phyloP scores from a whole-genome alignment of 2,329 filamentous ascomycete species.

The Microcyclospora tardicrescens region DNA sequence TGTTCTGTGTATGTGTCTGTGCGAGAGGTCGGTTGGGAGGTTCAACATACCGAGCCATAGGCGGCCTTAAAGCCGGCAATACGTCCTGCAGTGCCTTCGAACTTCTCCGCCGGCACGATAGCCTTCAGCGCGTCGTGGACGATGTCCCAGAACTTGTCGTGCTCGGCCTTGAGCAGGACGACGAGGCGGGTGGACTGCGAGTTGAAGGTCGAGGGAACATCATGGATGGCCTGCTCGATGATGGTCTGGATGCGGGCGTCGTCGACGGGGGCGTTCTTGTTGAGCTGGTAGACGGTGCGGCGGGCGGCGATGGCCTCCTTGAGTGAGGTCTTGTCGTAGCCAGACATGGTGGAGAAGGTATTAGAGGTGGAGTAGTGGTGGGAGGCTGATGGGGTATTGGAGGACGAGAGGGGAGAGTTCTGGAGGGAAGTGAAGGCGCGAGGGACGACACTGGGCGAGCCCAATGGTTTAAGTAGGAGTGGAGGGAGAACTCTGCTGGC shows the following conservation, averaged over 20 bases:
- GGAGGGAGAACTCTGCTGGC: too few relatives aligned
- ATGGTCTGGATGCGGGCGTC: constrained; percentile 59
- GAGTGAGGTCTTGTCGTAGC: constrained; percentile 22
- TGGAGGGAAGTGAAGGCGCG: too few relatives aligned
- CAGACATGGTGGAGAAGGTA: too few relatives aligned
- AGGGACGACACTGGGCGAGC: too few relatives aligned
- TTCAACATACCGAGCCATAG: constrained; percentile 56
- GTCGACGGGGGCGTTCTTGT: constrained; percentile 52
- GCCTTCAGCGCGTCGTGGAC: constrained; percentile 50
- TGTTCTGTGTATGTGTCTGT: not conserved
- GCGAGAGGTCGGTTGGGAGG: not conserved
- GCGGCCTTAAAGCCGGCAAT: constrained; percentile 52
- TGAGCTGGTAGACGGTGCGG: constrained; percentile 40
- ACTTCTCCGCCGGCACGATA: constrained; percentile 54
- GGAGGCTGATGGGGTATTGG: too few relatives aligned
- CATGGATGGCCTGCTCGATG: constrained; percentile 44
- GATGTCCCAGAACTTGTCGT: constrained; percentile 79
- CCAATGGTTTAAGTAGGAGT: too few relatives aligned
- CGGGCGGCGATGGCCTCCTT: constrained; percentile 54
- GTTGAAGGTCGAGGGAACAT: constrained; percentile 78
- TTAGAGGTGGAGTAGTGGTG: too few relatives aligned
- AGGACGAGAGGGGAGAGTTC: too few relatives aligned
- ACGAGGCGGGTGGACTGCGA: constrained; percentile 68
- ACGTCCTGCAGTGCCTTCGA: constrained; percentile 39
- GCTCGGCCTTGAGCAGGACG: constrained; percentile 67